Base-by-base conservation (phyloP, 306 rosid species). In the Cotoneaster glaucophyllus region DNA sequence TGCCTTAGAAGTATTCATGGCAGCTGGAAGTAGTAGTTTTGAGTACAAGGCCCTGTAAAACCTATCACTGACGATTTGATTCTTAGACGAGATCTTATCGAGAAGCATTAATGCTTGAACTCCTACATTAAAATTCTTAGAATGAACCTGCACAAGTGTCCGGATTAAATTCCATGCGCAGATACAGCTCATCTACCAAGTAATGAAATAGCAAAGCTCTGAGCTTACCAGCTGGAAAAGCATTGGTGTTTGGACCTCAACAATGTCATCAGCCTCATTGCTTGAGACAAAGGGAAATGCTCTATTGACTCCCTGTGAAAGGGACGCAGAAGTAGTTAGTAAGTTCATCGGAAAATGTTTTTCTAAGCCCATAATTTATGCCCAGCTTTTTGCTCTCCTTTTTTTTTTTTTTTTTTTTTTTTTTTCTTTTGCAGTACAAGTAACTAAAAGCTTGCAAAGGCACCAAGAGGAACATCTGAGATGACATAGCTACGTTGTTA, bases 61-160 rank as follows among this genome's bases (percentile, higher is more conserved):
- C 29, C 99, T 87, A 81, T 90, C 98, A 62, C 98, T 96, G 67
- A 84, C 96, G 74, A 96, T 82, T 77, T 90, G 93, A 84, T 96
- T 96, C 86, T 96, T 96, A 19, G 98, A 87, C 44, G 99, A 89
- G 73, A 96, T 91, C 87, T 96, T 93, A 84, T 95, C 92, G 4
- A 95, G 98, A 88, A 95, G 99, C 97, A 89, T 85, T 75, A 92
- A 76, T 71, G 97, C 97, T 86, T 95, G 99, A 84, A 95, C 88
- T 64, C 95, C 97, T 28, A 92, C 98, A 71, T 92, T 95, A 28
- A 95, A 95, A 80, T 92, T 95, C 77, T 86, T 87, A 12, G 97
- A 95, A 84, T 95, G 99, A 81, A 92, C 99, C 99, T 95, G 91
- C 79, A 83, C 64, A 74, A 32, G 74, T 11, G 22, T 77, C 76